Percentiles rank a stretch among this genome's conserved stretches.
Evolutionary conservation across 805 yeast genomes (phyloP).

Genomic region (Sugiyamaella lignohabitans): DNA sequence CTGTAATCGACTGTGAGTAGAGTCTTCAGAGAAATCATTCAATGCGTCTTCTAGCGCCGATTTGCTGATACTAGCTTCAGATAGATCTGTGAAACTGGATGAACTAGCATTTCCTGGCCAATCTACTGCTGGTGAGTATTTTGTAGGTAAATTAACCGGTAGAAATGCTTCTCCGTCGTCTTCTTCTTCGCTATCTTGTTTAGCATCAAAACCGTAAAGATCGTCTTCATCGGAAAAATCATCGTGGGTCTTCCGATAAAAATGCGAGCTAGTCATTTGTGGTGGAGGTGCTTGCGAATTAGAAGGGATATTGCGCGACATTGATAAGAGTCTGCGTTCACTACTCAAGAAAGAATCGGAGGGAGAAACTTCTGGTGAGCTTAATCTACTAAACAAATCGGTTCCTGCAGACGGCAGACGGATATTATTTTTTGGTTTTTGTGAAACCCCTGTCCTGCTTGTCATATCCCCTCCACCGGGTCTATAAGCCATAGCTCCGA

Average conservation of each 20-base stretch:
- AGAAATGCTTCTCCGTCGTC: constrained; percentile 13
- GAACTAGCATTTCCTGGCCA: constrained; percentile 2
- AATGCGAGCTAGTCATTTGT: background rate
- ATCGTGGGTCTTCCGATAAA: background rate
- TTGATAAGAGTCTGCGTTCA: constrained; percentile 7
- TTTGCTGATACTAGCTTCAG: constrained; percentile 27
- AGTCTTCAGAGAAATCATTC: constrained; percentile 15
- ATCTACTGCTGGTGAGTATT: background rate
- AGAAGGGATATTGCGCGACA: constrained; percentile 3
- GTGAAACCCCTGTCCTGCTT: too few relatives aligned
- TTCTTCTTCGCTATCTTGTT: constrained; percentile 6
- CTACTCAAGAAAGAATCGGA: background rate
- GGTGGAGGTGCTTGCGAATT: background rate
- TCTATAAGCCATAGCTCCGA: too few relatives aligned
- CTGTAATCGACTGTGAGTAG: background rate
- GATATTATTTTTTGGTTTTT: too few relatives aligned
- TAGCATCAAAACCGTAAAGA: background rate
- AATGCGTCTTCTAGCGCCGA: constrained; percentile 34
- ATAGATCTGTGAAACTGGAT: constrained; percentile 11
- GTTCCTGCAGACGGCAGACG: too few relatives aligned
- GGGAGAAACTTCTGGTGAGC: background rate
- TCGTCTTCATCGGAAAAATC: background rate
- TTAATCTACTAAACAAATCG: too few relatives aligned
- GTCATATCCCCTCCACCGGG: too few relatives aligned
- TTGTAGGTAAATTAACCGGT: constrained; percentile 5